Conservation (phyloP, 805 yeast genomes). For the Saturnispora ahearnii region DNA sequence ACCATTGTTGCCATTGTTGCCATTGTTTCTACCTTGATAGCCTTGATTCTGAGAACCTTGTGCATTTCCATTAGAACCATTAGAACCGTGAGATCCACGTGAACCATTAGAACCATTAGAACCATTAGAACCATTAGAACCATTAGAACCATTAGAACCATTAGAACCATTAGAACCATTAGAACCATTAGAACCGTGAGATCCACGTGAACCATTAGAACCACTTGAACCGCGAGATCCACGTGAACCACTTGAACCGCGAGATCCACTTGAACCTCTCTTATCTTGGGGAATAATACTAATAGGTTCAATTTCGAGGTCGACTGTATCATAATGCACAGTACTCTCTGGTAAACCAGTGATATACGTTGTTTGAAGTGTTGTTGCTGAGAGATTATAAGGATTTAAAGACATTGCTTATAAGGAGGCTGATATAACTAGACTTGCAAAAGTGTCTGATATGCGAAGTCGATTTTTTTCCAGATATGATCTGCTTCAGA, state of each 20-base stretch:
- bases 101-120: not conserved
- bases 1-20: slow-evolving; percentile 15
- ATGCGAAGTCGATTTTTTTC: not conserved
- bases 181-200: not conserved
- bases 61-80: not conserved
- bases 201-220: not conserved
- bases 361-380: not conserved
- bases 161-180: not conserved
- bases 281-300: not conserved
- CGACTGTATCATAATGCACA: not conserved
- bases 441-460: too few species aligned
- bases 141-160: not conserved
- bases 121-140: not conserved
- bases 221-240: not conserved
- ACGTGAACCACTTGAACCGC: not conserved
- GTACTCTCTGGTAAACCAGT: not conserved
- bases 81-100: not conserved
- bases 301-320: not conserved
- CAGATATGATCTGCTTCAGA: not conserved
- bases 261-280: not conserved
- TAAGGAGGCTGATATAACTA: not conserved
- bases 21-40: slow-evolving; percentile 2
- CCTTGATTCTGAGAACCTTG: slow-evolving; percentile 3
- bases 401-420: not conserved
- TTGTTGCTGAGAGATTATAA: not conserved